Percentiles rank a stretch among this genome's conserved stretches.
These are phyloP conservation scores for Phaeomoniella chlamydospora DNA, from an alignment of 2,329 filamentous ascomycete species.

Conservation along the genomic window DNA sequence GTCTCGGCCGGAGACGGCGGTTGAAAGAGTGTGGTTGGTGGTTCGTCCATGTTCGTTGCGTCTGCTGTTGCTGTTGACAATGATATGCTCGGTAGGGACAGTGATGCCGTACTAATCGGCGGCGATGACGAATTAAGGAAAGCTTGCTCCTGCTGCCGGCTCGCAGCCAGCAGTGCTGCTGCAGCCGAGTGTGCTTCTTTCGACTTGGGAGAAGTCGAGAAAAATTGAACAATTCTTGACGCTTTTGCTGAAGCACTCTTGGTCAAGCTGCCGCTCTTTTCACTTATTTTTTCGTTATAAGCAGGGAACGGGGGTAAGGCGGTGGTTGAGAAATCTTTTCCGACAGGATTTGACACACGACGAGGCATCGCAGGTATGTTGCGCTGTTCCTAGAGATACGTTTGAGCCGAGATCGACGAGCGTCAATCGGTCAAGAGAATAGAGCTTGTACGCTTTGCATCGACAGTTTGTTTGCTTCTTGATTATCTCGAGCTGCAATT, in stretches of 20 bases:
- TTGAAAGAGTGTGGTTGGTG: constrained; percentile 70
- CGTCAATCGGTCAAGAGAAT: no score
- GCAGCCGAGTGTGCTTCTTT: constrained; percentile 41
- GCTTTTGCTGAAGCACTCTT: constrained; percentile 43
- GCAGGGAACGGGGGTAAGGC: constrained; percentile 34
- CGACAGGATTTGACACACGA: constrained; percentile 45
- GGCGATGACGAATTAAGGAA: constrained; percentile 47
- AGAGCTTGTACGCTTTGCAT: no score
- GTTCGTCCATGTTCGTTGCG: constrained; percentile 57
- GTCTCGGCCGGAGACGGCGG: constrained; percentile 76
- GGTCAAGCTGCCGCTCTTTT: constrained; percentile 34
- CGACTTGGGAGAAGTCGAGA: constrained; percentile 64
- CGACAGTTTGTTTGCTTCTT: no score
- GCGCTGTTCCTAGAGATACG: no score
- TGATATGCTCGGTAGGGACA: constrained; percentile 80
- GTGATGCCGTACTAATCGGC: constrained; percentile 54
- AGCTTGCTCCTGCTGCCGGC: constrained; percentile 40
- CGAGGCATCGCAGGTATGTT: constrained; percentile 44
- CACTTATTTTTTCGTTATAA: constrained; percentile 26
- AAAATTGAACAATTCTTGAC: constrained; percentile 69
- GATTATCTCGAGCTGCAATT: no score
- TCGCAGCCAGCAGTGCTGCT: constrained; percentile 51
- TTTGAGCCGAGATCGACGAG: no score
- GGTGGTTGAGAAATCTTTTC: constrained; percentile 34
- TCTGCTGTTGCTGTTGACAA: constrained; percentile 73